These are phyloP conservation scores for Plasmodium gonderi DNA, from an alignment of 169 alveolate genomes.

Conservation along the genomic window DNA sequence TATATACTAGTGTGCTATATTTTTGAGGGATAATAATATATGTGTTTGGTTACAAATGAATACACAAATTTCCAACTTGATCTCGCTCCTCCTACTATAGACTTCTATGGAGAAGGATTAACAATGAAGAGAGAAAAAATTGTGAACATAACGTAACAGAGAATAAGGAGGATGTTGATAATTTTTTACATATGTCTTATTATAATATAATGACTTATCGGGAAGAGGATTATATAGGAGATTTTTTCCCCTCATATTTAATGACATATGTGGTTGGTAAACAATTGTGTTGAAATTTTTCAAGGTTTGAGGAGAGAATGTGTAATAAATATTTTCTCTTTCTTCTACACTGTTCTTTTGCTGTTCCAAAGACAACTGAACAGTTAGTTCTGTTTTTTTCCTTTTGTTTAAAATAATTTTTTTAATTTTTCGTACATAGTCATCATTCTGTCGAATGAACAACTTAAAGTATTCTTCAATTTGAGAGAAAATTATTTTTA, in stretches of 20 bases:
- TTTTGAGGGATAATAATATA: too few relatives aligned
- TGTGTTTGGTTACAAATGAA: too few relatives aligned
- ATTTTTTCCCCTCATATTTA: not conserved
- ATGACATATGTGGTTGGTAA: constrained; percentile 7
- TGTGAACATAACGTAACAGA: not conserved
- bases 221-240: not conserved
- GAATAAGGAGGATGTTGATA: constrained; percentile 8
- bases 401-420: constrained; percentile 21
- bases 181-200: not conserved
- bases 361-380: not conserved
- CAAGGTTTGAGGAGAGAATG: not conserved
- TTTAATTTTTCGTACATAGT: constrained; percentile 29
- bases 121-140: not conserved
- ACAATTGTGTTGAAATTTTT: not conserved
- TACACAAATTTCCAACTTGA: not conserved
- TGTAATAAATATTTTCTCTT: not conserved
- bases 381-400: constrained; percentile 21
- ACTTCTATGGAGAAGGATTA: too few relatives aligned
- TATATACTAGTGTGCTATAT: too few relatives aligned
- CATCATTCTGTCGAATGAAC: constrained; percentile 41
- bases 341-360: not conserved
- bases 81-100: too few relatives aligned
- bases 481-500: constrained; percentile 28
- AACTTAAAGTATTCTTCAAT: constrained; percentile 13
- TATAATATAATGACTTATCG: not conserved